Evolutionary conservation across 2,329 filamentous ascomycete species (phyloP).

Genomic region (Didymella lethalis): DNA sequence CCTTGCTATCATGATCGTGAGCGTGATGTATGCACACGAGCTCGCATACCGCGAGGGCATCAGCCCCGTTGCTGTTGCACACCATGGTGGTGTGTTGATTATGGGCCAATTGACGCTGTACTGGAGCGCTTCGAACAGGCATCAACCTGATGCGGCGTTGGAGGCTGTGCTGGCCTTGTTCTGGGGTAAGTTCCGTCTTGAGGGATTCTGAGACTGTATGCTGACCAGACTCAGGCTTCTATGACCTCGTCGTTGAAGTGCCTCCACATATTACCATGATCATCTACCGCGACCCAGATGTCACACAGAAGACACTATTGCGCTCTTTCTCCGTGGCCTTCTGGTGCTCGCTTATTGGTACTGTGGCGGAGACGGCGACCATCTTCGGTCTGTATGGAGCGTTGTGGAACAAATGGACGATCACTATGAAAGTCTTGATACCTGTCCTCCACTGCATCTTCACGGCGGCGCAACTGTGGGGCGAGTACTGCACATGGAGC

Average conservation of each 20-base stretch:
- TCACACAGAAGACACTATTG: conserved; percentile 4
- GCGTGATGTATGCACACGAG: conserved; percentile 21
- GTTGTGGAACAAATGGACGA: conserved; percentile 13
- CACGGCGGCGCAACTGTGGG: conserved; percentile 19
- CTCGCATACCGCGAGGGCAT: conserved; percentile 15
- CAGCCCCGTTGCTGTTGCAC: conserved; percentile 17
- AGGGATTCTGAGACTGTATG: neutral
- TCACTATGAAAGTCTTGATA: conserved; percentile 19
- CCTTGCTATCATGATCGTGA: conserved; percentile 19
- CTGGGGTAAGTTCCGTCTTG: conserved; percentile 7
- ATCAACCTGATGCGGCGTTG: conserved; percentile 11
- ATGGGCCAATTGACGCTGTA: conserved; percentile 21
- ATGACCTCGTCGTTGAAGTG: conserved; percentile 20
- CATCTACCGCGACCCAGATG: conserved; percentile 17
- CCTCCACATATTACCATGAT: conserved; percentile 21
- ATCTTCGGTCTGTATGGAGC: conserved; percentile 15
- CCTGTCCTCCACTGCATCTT: conserved; percentile 18
- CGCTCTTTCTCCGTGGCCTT: conserved; percentile 14
- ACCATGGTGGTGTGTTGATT: conserved; percentile 19
- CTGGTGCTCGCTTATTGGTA: conserved; percentile 17
- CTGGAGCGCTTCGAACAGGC: conserved; percentile 16
- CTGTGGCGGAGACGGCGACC: conserved; percentile 16
- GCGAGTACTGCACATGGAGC: conserved; percentile 20
- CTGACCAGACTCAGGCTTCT: conserved; percentile 5
- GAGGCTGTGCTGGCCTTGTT: conserved; percentile 15